Percentiles rank a stretch among this genome's conserved stretches.
These are phyloP conservation scores for Podila horticola DNA, from an alignment of 192 early-diverging fungal species.

Conservation along the genomic window DNA sequence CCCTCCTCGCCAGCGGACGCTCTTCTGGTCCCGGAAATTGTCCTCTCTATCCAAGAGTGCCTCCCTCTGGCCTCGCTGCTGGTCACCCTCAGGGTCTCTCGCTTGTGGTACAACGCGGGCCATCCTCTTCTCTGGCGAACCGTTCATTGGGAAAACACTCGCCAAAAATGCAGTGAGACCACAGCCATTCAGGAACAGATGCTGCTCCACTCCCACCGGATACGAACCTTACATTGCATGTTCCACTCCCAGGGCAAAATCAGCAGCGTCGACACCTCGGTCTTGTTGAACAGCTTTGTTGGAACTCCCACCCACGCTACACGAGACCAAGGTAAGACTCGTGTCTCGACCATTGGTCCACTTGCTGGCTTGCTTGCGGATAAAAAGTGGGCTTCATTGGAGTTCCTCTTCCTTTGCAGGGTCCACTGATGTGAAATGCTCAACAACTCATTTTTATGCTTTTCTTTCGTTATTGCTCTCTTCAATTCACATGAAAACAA, in stretches of 20 bases:
- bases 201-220: slow-evolving; percentile 5
- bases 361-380: too few species aligned
- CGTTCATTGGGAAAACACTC: slow-evolving; percentile 40
- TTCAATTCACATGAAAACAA: background rate
- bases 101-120: slow-evolving; percentile 22
- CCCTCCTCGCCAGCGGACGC: slow-evolving; percentile 8
- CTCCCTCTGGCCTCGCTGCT: slow-evolving; percentile 12
- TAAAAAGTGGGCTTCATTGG: too few species aligned
- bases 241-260: slow-evolving; percentile 32
- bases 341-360: background rate
- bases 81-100: slow-evolving; percentile 10
- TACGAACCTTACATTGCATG: slow-evolving; percentile 20
- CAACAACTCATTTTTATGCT: too few species aligned
- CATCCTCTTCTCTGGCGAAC: slow-evolving; percentile 27
- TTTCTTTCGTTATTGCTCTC: too few species aligned
- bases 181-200: slow-evolving; percentile 9
- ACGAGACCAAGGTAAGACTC: background rate
- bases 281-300: slow-evolving; percentile 9
- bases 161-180: background rate
- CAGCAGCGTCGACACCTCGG: slow-evolving; percentile 16
- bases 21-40: slow-evolving; percentile 25
- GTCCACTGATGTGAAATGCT: too few species aligned
- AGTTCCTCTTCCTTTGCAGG: too few species aligned
- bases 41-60: slow-evolving; percentile 23
- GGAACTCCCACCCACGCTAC: background rate